Conservation (phyloP, 257 asterid species). For the Jacaranda mimosifolia region DNA sequence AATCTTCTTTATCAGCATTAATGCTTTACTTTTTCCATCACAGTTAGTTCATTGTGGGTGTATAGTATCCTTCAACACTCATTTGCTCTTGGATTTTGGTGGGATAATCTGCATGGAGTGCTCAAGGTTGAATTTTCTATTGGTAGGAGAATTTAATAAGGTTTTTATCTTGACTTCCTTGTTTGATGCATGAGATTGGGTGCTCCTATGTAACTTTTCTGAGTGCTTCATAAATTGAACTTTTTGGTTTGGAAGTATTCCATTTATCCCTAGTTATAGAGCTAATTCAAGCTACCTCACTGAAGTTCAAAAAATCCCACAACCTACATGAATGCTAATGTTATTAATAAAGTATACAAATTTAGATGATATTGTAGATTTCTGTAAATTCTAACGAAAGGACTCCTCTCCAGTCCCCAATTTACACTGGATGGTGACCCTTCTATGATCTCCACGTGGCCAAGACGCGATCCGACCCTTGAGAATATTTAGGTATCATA, state of each 20-base stretch:
- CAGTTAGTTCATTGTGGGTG: conserved; percentile 93
- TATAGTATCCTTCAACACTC: conserved; percentile 70
- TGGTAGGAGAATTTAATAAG: conserved; percentile 55
- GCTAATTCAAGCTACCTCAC: not conserved
- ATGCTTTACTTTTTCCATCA: conserved; percentile 34
- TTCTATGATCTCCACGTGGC: too few relatives aligned
- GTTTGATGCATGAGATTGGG: conserved; percentile 22
- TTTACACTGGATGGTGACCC: too few relatives aligned
- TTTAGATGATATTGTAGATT: not conserved
- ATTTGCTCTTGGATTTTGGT: conserved; percentile 75
- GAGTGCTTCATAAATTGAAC: conserved; percentile 15
- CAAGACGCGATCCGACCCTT: too few relatives aligned
- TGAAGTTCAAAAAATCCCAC: not conserved
- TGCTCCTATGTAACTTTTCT: not conserved
- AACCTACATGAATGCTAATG: not conserved
- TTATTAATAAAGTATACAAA: too few relatives aligned
- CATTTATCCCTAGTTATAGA: not conserved
- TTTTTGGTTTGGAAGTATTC: not conserved
- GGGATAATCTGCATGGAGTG: conserved; percentile 88
- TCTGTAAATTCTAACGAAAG: not conserved
- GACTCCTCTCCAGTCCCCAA: too few relatives aligned
- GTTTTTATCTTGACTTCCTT: conserved; percentile 14
- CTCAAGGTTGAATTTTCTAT: conserved; percentile 65
- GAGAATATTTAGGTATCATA: too few relatives aligned
- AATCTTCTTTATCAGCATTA: conserved; percentile 7